A percentile compares a stretch with the other conserved stretches of the same genome.
Evolutionary conservation across 441 rosid genomes (phyloP).

Genomic region (Mallotus japonicus): DNA sequence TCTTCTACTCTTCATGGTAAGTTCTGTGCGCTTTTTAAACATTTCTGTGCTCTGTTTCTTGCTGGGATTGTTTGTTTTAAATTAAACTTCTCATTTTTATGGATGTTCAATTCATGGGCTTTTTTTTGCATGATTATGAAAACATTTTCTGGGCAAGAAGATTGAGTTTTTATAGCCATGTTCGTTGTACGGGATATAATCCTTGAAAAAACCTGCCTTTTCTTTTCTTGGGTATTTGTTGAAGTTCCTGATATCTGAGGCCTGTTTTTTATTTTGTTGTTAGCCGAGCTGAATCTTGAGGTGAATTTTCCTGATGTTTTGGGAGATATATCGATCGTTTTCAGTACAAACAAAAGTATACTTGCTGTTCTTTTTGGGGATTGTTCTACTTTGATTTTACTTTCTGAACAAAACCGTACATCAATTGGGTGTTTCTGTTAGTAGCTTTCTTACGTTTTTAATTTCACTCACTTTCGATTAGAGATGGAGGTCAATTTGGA

Average conservation of each 20-base stretch:
- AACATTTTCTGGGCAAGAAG: neutral
- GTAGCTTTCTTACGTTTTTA: neutral
- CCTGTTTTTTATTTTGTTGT: neutral
- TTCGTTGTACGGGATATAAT: neutral
- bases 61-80: neutral
- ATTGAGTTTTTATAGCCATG: neutral
- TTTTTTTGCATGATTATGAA: neutral
- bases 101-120: neutral
- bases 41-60: neutral
- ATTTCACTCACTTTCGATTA: neutral
- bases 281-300: neutral
- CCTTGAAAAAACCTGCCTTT: neutral
- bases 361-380: neutral
- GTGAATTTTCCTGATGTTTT: neutral
- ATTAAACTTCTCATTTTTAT: too few relatives aligned
- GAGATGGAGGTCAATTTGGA: neutral
- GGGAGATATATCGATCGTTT: neutral
- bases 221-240: neutral
- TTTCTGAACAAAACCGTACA: neutral
- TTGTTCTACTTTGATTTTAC: neutral
- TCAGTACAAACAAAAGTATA: neutral
- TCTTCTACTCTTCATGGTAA: constrained; percentile 38
- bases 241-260: too few relatives aligned
- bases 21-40: neutral
- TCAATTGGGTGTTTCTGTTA: neutral